Evolutionary conservation across 164 flowering plant species (phyloP).

Genomic region (Cinnamomum chago): DNA sequence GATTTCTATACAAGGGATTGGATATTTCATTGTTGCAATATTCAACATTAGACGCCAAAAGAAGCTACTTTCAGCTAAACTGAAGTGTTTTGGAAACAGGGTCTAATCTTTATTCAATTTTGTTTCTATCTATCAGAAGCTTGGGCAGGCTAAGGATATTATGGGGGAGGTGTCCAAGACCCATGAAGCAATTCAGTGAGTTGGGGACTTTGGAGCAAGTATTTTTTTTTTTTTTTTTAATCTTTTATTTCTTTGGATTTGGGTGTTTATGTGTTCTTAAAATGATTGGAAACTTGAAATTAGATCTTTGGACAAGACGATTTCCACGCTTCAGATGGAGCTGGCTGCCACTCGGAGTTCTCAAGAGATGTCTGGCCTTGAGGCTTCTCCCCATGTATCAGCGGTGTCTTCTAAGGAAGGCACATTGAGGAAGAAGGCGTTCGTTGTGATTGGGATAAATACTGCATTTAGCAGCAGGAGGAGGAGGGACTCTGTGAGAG

Average conservation of each 20-base stretch:
- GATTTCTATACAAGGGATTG: neutral
- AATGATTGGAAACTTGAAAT: conserved; percentile 1
- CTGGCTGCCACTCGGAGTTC: conserved; percentile 57
- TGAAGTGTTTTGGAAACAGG: neutral
- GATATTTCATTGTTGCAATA: neutral
- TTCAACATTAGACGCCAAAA: neutral
- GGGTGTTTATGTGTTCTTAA: neutral
- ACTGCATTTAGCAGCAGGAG: conserved; percentile 86
- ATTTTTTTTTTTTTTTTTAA: neutral
- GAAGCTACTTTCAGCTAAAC: neutral
- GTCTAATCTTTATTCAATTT: no score
- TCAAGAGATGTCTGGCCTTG: conserved; percentile 32
- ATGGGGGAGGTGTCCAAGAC: conserved; percentile 73
- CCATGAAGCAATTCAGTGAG: conserved; percentile 86
- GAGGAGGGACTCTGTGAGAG: conserved; percentile 59
- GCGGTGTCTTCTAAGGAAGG: conserved; percentile 22
- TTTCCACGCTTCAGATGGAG: conserved; percentile 79
- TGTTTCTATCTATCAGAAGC: conserved; percentile 3
- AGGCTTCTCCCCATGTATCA: conserved; percentile 17
- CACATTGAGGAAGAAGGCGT: conserved; percentile 52
- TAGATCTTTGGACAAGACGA: conserved; percentile 75
- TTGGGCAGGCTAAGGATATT: conserved; percentile 35
- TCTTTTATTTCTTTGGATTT: neutral
- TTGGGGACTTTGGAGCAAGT: conserved; percentile 1
- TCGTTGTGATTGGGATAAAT: conserved; percentile 90